These are phyloP conservation scores for Rhodomyrtus psidioides DNA, from an alignment of 441 rosid genomes.

Conservation along the genomic window DNA sequence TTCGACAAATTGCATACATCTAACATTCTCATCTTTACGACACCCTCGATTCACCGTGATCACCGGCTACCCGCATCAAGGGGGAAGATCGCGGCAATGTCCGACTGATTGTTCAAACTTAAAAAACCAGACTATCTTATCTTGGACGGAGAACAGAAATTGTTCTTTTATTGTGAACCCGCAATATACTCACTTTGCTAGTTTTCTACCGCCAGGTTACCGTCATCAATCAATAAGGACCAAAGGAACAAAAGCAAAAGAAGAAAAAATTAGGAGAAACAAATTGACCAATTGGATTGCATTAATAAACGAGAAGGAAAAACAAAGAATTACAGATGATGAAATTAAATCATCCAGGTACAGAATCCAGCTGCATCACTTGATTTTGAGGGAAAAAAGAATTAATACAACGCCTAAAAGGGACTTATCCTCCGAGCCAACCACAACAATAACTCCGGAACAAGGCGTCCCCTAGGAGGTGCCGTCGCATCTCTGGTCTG, in stretches of 20 bases:
- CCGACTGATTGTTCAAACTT: not conserved
- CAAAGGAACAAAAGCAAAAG: not conserved
- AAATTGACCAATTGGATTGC: not conserved
- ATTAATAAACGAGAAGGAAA: not conserved
- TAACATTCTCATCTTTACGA: not conserved
- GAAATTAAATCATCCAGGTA: not conserved
- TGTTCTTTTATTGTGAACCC: not conserved
- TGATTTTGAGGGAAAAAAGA: not conserved
- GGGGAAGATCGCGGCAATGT: not conserved
- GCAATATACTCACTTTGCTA: not conserved
- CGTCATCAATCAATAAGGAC: not conserved
- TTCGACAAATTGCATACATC: not conserved
- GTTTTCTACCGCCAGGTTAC: not conserved
- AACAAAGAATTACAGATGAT: not conserved
- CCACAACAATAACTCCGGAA: slow-evolving; percentile 62
- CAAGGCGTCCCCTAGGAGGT: slow-evolving; percentile 68
- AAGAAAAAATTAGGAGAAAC: not conserved
- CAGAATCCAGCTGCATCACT: not conserved
- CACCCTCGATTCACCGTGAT: fast-evolving
- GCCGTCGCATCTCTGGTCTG: slow-evolving; percentile 53
- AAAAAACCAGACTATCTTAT: not conserved
- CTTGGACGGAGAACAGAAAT: not conserved
- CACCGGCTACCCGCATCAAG: not conserved
- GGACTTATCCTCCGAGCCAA: slow-evolving; percentile 74
- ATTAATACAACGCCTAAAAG: slow-evolving; percentile 20